Percentiles rank a stretch among this genome's conserved stretches.
These are phyloP conservation scores for Suhomyces chickasaworum DNA, from an alignment of 1,139 yeast genomes.

Conservation along the genomic window DNA sequence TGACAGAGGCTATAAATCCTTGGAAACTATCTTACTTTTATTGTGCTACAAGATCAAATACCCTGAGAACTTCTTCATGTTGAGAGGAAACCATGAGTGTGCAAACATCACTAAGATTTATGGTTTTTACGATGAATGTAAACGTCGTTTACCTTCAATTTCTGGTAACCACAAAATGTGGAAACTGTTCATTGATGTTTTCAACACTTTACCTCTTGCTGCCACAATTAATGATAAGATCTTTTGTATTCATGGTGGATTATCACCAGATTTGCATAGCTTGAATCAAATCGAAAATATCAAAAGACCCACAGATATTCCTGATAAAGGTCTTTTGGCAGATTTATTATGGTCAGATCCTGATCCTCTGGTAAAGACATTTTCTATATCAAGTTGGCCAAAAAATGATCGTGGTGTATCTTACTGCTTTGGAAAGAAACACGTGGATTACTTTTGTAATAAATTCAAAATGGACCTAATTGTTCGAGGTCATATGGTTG, in stretches of 20 bases:
- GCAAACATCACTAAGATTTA: constrained; percentile 83
- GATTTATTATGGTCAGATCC: constrained; percentile 92
- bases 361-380: constrained; percentile 54
- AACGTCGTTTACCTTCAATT: constrained; percentile 63
- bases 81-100: constrained; percentile 84
- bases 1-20: constrained; percentile 81
- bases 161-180: constrained; percentile 56
- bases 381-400: constrained; percentile 61
- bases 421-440: constrained; percentile 73
- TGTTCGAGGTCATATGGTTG: constrained; percentile 91
- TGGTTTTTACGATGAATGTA: constrained; percentile 88
- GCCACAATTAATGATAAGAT: constrained; percentile 84
- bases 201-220: constrained; percentile 83
- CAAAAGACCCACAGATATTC: constrained; percentile 83
- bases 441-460: constrained; percentile 70
- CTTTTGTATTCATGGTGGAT: constrained; percentile 88
- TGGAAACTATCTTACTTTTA: constrained; percentile 73
- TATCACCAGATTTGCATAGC: constrained; percentile 71
- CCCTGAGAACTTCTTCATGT: constrained; percentile 80
- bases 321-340: constrained; percentile 78
- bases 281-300: constrained; percentile 70
- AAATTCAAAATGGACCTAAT: constrained; percentile 76
- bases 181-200: constrained; percentile 79
- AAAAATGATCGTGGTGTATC: constrained; percentile 88
- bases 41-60: constrained; percentile 77